Conservation (phyloP, 345 rosid species). For the Litchi chinensis region DNA sequence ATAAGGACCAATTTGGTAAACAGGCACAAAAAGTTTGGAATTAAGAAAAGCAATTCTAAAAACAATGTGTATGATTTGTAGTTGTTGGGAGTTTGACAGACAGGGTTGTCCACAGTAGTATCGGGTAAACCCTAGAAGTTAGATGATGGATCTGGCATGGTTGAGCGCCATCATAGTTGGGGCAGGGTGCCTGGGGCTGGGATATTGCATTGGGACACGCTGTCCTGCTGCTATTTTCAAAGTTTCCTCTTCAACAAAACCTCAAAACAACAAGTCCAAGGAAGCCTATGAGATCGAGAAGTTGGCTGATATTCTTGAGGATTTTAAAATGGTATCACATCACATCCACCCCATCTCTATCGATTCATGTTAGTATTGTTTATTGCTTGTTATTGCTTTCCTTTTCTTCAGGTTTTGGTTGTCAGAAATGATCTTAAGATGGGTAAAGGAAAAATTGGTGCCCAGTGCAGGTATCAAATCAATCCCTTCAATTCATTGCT, state of each 20-base stretch:
- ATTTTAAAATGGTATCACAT: constrained; percentile 79
- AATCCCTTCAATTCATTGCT: no score
- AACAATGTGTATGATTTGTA: no score
- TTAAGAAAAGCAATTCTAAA: no score
- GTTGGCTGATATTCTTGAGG: constrained; percentile 80
- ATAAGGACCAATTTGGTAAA: no score
- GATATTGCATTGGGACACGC: constrained; percentile 72
- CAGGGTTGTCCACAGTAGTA: no score
- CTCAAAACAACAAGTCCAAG: constrained; percentile 39
- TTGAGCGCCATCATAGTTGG: constrained; percentile 78
- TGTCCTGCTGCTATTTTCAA: constrained; percentile 42
- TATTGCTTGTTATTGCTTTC: not conserved
- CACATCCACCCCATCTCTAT: not conserved
- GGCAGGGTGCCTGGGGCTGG: constrained; percentile 80
- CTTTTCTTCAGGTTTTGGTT: constrained; percentile 68
- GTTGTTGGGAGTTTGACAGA: no score
- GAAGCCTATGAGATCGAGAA: constrained; percentile 75
- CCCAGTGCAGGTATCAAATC: constrained; percentile 81
- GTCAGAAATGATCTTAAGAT: constrained; percentile 97
- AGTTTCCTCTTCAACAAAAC: constrained; percentile 35
- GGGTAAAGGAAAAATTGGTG: constrained; percentile 99
- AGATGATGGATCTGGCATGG: constrained; percentile 74
- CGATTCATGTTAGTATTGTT: not conserved
- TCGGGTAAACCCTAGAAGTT: not conserved
- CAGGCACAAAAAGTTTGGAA: no score